Evolutionary conservation across 768 basidiomycete species (phyloP), one percentile per base, ranked within the genome.

Genomic region (Tubosaeta sp.): DNA sequence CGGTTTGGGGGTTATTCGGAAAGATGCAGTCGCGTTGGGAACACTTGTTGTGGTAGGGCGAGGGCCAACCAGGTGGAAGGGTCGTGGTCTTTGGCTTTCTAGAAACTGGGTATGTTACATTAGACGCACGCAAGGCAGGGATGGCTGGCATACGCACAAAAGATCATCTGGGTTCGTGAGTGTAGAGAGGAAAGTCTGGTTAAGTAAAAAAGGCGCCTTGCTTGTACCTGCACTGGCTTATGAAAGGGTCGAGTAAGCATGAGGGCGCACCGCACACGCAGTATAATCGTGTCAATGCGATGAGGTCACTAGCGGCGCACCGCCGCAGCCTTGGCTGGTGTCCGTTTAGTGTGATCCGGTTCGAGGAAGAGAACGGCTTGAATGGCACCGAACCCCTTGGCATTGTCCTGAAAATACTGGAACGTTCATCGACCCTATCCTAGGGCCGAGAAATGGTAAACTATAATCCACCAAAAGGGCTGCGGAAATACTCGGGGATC

Each of bases 41-140:
- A 31, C 71, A 72, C 48, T 68, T 72, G 58, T 70, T 68, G 45
- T 72, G 71, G 48, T 59, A 70, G 9, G 60, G 60, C 9, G 71
- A 71, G 18, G 71, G 71, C 71, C 71, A 72, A 34, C 59, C 61
- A 3, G 65, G 49, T 1, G 69, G 70, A 5, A 67, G 58, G 2
- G 60, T 53, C 24, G 58, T 51, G 21, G 53, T 31, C 32, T 71
- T 71, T 35, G 65, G 59, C 24, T 64, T 70, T 55, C 44, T 63
- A 40, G 54, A 65, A 45, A 71, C 68, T 71, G 32, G 16, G 44
- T 29, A 22, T 19, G n/a, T 25, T 7, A 41, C 32, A 45, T 49
- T 41, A 35, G 21, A 16, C 16, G 9, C 19, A 38, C 18, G 24
- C 50, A 47, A 44, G 46, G 14, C 16, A 46, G 18, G 45, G 29